Conservation (phyloP, 129 eudicot genomes). For the Flaveria bidentis region DNA sequence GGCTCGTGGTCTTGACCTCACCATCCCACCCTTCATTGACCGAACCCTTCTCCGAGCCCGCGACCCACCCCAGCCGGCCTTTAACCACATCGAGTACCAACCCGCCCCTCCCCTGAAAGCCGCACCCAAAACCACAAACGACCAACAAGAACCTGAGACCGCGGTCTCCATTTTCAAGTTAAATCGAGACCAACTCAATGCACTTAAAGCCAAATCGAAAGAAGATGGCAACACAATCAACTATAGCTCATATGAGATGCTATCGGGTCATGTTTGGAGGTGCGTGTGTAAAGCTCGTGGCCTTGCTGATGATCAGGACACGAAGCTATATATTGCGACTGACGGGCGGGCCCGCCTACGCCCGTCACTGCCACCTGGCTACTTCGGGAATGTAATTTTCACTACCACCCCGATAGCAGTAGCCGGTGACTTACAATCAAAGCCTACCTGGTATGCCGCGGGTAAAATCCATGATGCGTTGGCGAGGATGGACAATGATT, state of each 20-base stretch:
- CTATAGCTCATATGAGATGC: conserved; percentile 79
- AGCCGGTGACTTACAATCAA: conserved; percentile 64
- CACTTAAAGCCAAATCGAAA: conserved; percentile 67
- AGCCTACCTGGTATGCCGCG: conserved; percentile 74
- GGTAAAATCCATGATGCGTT: conserved; percentile 69
- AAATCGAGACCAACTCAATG: conserved; percentile 67
- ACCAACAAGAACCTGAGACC: conserved; percentile 43
- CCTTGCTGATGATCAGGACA: conserved; percentile 65
- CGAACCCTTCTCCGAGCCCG: conserved; percentile 70
- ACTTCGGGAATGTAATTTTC: conserved; percentile 83
- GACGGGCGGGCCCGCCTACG: conserved; percentile 76
- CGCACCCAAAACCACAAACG: conserved; percentile 14
- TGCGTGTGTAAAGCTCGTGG: conserved; percentile 76
- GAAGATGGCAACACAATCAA: conserved; percentile 58
- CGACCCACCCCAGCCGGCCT: conserved; percentile 59
- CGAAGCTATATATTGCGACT: conserved; percentile 77
- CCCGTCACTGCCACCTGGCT: conserved; percentile 72
- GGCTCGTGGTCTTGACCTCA: conserved; percentile 75
- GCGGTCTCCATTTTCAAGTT: conserved; percentile 63
- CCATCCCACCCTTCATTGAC: conserved; percentile 68
- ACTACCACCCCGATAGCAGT: conserved; percentile 66
- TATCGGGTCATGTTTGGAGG: conserved; percentile 88
- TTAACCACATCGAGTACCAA: conserved; percentile 69
- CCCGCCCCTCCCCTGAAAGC: conserved; percentile 66
- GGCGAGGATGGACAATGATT: conserved; percentile 63